Conservation (phyloP, 1,284 basidiomycete genomes). For the Paramarasmius palmivorus region DNA sequence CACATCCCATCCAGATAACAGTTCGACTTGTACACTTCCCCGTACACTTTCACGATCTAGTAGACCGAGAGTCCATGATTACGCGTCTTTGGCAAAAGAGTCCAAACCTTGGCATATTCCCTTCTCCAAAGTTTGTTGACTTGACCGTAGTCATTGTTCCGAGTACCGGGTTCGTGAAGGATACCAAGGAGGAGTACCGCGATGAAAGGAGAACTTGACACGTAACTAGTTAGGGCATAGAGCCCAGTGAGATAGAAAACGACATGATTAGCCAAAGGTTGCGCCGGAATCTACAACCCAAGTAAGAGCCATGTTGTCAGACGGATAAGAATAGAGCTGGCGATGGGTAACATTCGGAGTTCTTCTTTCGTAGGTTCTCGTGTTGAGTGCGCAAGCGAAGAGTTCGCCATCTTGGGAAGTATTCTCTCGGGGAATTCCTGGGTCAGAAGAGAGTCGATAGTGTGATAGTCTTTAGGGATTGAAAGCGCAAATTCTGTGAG, state of each 20-base stretch:
- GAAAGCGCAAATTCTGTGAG: no score
- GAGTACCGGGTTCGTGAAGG: slow-evolving; percentile 57
- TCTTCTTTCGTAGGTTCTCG: no score
- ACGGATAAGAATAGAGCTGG: no score
- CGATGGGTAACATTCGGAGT: no score
- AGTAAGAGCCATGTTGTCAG: slow-evolving; percentile 9
- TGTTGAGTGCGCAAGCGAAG: no score
- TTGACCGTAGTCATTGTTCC: slow-evolving; percentile 57
- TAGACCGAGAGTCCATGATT: not conserved
- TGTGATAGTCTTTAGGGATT: no score
- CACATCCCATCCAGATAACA: slow-evolving; percentile 58
- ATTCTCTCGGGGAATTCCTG: no score
- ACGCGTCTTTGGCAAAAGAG: not conserved
- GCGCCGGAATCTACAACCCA: slow-evolving; percentile 39
- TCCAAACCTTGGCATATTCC: slow-evolving; percentile 49
- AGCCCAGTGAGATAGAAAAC: slow-evolving; percentile 60
- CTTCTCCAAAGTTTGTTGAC: slow-evolving; percentile 49
- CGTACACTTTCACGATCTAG: slow-evolving; percentile 57
- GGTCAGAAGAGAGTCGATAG: no score
- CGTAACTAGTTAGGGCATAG: slow-evolving; percentile 63
- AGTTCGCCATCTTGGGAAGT: no score
- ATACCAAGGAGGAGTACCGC: slow-evolving; percentile 58
- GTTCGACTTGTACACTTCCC: slow-evolving; percentile 54
- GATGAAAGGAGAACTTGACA: slow-evolving; percentile 59
- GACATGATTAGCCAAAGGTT: slow-evolving; percentile 69